Percentiles rank a stretch among this genome's conserved stretches.
Evolutionary conservation across 2,329 filamentous ascomycete genomes (phyloP).

Genomic region (Scolecobasidium constrictum): DNA sequence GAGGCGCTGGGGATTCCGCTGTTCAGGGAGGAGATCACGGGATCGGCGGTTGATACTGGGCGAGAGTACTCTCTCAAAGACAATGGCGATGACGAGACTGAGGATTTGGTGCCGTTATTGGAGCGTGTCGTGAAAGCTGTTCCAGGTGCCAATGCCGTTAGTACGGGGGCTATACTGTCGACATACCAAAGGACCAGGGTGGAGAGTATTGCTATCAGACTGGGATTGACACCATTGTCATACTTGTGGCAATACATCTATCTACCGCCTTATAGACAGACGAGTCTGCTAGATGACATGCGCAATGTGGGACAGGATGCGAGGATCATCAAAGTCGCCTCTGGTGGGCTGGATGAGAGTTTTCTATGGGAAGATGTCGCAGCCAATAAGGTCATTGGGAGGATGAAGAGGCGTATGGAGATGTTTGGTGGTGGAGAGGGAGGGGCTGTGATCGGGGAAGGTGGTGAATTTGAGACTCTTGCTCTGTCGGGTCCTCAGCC

Average conservation of each 20-base stretch:
- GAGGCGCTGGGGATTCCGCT: constrained; percentile 69
- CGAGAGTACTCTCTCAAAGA: constrained; percentile 51
- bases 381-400: constrained; percentile 34
- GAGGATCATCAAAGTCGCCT: constrained; percentile 91
- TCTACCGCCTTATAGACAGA: constrained; percentile 45
- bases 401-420: constrained; percentile 44
- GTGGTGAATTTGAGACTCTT: constrained; percentile 91
- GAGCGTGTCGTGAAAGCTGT: constrained; percentile 53
- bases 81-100: constrained; percentile 62
- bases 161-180: constrained; percentile 83
- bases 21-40: constrained; percentile 68
- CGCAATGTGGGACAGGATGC: constrained; percentile 65
- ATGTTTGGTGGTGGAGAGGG: constrained; percentile 50
- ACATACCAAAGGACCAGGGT: constrained; percentile 96
- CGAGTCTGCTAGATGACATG: constrained; percentile 69
- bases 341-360: constrained; percentile 70
- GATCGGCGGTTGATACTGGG: constrained; percentile 57
- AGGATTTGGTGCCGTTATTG: constrained; percentile 73
- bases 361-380: constrained; percentile 77
- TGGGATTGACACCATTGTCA: constrained; percentile 73
- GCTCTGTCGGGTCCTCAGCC: constrained; percentile 66
- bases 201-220: constrained; percentile 75
- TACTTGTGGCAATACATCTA: constrained; percentile 88
- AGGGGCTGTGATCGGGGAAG: constrained; percentile 76
- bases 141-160: constrained; percentile 75